Percentiles rank a stretch among this genome's conserved stretches.
phyloP scores from a whole-genome alignment of 2,329 filamentous ascomycete genomes.

The Colletotrichum lupini region DNA sequence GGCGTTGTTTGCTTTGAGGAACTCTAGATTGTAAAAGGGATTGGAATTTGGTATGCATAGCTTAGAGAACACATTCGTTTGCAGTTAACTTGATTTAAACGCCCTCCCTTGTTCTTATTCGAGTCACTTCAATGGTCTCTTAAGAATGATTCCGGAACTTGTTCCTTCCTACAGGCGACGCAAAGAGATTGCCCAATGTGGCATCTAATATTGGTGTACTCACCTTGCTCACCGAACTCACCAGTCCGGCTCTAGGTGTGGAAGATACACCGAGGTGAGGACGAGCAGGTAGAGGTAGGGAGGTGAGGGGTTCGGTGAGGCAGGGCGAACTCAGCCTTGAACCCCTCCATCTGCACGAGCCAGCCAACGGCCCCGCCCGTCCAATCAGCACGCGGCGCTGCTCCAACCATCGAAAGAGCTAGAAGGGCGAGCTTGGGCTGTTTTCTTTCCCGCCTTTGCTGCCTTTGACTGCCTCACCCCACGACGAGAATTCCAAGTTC shows the following conservation, averaged over 20 bases:
- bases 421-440: conserved; percentile 48
- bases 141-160: too few species aligned
- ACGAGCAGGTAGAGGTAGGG: too few species aligned
- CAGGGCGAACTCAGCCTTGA: conserved; percentile 27
- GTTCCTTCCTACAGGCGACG: too few species aligned
- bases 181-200: not conserved
- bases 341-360: conserved; percentile 33
- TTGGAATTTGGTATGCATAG: not conserved
- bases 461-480: conserved; percentile 17
- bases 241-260: too few species aligned
- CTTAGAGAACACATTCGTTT: not conserved
- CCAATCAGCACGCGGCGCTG: conserved; percentile 44
- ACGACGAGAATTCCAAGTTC: not conserved
- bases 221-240: not conserved
- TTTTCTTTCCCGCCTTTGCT: conserved; percentile 32
- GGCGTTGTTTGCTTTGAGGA: not conserved
- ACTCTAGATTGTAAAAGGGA: not conserved
- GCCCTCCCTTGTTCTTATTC: not conserved
- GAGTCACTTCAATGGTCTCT: too few species aligned
- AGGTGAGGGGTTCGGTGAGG: not conserved
- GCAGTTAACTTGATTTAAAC: not conserved
- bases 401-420: conserved; percentile 54
- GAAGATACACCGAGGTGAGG: not conserved
- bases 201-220: not conserved
- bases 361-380: conserved; percentile 38